Evolutionary conservation across 2,329 filamentous ascomycete species (phyloP).

Genomic region (Colletotrichum liriopes): DNA sequence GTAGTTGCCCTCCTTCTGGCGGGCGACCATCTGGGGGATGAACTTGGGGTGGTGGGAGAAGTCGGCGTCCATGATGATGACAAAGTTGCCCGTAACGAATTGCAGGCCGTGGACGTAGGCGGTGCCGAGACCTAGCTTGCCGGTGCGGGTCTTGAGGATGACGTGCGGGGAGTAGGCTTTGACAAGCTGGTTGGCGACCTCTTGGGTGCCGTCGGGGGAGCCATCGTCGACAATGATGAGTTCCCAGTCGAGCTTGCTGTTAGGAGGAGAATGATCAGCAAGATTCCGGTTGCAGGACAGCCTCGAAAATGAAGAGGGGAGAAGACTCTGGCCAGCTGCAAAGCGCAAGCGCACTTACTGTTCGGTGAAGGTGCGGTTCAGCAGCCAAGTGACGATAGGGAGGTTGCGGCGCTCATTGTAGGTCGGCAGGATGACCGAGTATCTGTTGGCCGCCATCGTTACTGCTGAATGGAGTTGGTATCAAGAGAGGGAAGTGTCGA

Average conservation of each 20-base stretch:
- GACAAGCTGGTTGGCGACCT: conserved; percentile 90
- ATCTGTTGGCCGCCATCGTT: conserved; percentile 74
- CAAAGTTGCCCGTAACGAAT: conserved; percentile 91
- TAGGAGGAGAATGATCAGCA: conserved; percentile 19
- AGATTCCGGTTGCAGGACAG: neutral
- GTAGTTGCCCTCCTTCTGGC: conserved; percentile 83
- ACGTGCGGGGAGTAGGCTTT: conserved; percentile 87
- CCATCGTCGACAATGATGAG: conserved; percentile 98
- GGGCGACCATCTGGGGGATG: conserved; percentile 92
- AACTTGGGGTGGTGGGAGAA: conserved; percentile 99
- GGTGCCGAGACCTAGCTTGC: conserved; percentile 97
- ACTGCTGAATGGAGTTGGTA: conserved; percentile 53
- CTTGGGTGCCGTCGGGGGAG: conserved; percentile 95
- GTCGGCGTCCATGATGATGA: conserved; percentile 99
- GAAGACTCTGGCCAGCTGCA: neutral
- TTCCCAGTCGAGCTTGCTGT: conserved; percentile 94
- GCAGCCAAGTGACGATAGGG: conserved; percentile 94
- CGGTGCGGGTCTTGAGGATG: conserved; percentile 87
- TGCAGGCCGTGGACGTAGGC: conserved; percentile 96
- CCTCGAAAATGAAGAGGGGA: rapidly evolving
- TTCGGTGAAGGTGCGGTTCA: conserved; percentile 92
- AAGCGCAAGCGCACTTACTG: conserved; percentile 70
- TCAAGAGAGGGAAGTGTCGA: neutral
- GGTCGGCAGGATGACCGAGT: conserved; percentile 96
- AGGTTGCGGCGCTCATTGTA: conserved; percentile 99